Percentiles rank a stretch among this genome's conserved stretches.
These are phyloP conservation scores for Remersonia thermophila DNA, from an alignment of 2,329 filamentous ascomycete species.

Conservation along the genomic window DNA sequence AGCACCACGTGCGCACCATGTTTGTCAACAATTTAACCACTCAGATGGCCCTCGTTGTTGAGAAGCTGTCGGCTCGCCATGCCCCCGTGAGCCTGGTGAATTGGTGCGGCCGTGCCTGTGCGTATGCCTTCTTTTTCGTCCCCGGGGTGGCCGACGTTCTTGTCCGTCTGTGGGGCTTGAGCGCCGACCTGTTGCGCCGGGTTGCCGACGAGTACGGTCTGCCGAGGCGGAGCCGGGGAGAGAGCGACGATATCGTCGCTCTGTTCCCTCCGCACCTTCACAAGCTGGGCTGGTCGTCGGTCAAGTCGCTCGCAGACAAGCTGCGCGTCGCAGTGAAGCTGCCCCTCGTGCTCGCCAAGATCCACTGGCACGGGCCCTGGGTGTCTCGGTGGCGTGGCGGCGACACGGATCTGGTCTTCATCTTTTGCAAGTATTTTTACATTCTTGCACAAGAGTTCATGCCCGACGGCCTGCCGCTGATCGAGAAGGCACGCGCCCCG, in stretches of 20 bases:
- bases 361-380: conserved; percentile 83
- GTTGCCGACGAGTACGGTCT: conserved; percentile 58
- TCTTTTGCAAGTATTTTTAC: conserved; percentile 82
- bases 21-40: conserved; percentile 71
- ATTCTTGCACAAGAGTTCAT: conserved; percentile 64
- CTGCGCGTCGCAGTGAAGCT: conserved; percentile 54
- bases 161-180: conserved; percentile 66
- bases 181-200: conserved; percentile 55
- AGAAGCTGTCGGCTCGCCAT: conserved; percentile 73
- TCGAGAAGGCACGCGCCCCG: conserved; percentile 53
- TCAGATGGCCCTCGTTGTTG: conserved; percentile 78
- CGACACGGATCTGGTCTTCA: conserved; percentile 82
- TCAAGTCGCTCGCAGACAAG: conserved; percentile 35
- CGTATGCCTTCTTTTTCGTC: conserved; percentile 88
- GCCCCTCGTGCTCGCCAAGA: conserved; percentile 55
- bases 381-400: conserved; percentile 72
- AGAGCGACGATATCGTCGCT: conserved; percentile 52
- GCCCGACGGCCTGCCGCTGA: conserved; percentile 39
- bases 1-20: conserved; percentile 80
- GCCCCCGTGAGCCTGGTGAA: conserved; percentile 55
- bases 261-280: conserved; percentile 58
- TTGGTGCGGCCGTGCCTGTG: conserved; percentile 81
- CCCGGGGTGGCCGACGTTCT: conserved; percentile 76
- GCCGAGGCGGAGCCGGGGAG: conserved; percentile 39
- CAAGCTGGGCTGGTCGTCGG: conserved; percentile 43